Base-by-base conservation (phyloP, 345 rosid genomes). In the sweet orange (Citrus sinensis) region DNA sequence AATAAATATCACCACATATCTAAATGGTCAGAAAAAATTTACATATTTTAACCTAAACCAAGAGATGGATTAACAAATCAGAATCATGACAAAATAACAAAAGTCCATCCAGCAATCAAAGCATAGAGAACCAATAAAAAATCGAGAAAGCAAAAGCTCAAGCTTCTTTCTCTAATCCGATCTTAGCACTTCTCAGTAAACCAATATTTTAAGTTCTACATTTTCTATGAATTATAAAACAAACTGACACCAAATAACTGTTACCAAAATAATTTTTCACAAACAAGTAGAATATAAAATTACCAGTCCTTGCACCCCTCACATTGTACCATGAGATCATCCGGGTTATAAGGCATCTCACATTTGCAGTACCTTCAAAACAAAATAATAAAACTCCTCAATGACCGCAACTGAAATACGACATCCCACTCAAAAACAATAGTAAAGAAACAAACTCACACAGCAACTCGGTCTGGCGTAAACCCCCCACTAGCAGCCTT, bases 241-340 rank as follows among this genome's bases (percentile, higher is more conserved):
- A 73, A 25, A 80, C 54, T 56, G 39, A 60, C 22, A 58, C 64
- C 30, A 35, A 27, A 19, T 29, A 59, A 60, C 14, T 22, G 17
- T 42, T 39, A n/a, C 17, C 27, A 56, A 67, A 70, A 42, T n/a
- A 42, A 67, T 61, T 16, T 32, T 59, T 29, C 40, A 37, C 5
- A 69, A 71, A 66, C 49, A 39, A 49, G 69, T 16, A 58, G 29
- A 67, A n/a, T 73, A 67, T 40, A 74, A 32, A 64, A 81, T 67
- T 94, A 94, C 96, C 98, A 94, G 88, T 92, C 97, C 78, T 87
- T 94, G 90, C 98, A 94, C 9, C 92, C 92, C 77, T 92, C 97
- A 40, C 98, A 94, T 62, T 92, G 97, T 79, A 93, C 98, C 98
- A 93, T 93, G 34, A 94, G 92, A 78, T 89, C 91, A 85, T 93